Evolutionary conservation across 2,329 filamentous ascomycete genomes (phyloP).

Genomic region (Stromatinia cepivora): DNA sequence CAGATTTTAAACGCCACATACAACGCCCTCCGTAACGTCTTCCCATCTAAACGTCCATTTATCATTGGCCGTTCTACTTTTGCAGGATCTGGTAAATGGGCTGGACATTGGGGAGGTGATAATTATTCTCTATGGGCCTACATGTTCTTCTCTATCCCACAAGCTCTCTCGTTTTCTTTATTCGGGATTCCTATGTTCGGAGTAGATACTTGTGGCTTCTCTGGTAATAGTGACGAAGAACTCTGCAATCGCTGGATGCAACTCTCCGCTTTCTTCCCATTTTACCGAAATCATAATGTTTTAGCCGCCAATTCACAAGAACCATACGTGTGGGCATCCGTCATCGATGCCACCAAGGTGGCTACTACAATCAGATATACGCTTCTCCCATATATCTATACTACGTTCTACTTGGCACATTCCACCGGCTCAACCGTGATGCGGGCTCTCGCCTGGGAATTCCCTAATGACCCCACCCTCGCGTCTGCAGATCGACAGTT

Average conservation of each 20-base stretch:
- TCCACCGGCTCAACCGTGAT: slow-evolving; percentile 67
- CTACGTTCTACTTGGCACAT: slow-evolving; percentile 66
- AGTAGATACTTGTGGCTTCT: slow-evolving; percentile 69
- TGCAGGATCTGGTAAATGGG: slow-evolving; percentile 70
- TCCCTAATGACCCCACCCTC: slow-evolving; percentile 67
- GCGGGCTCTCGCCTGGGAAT: slow-evolving; percentile 73
- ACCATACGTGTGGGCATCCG: slow-evolving; percentile 68
- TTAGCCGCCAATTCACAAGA: slow-evolving; percentile 64
- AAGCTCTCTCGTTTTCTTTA: slow-evolving; percentile 72
- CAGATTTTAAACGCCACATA: slow-evolving; percentile 78
- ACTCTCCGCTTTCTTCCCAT: slow-evolving; percentile 72
- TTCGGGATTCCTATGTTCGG: slow-evolving; percentile 80
- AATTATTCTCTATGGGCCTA: slow-evolving; percentile 70
- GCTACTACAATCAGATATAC: slow-evolving; percentile 72
- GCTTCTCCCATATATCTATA: slow-evolving; percentile 75
- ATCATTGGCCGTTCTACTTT: slow-evolving; percentile 84
- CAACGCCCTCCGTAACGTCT: slow-evolving; percentile 34
- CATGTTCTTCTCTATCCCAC: slow-evolving; percentile 76
- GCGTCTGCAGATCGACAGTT: slow-evolving; percentile 70
- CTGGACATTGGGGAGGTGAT: slow-evolving; percentile 82
- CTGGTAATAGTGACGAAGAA: slow-evolving; percentile 65
- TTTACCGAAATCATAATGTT: slow-evolving; percentile 75
- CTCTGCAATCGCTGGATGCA: slow-evolving; percentile 76
- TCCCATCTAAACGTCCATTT: slow-evolving; percentile 70
- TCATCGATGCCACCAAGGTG: slow-evolving; percentile 61